Evolutionary conservation across 2,329 filamentous ascomycete species (phyloP), one percentile per base, ranked within the genome.

Genomic region (Botrytis sinoallii): DNA sequence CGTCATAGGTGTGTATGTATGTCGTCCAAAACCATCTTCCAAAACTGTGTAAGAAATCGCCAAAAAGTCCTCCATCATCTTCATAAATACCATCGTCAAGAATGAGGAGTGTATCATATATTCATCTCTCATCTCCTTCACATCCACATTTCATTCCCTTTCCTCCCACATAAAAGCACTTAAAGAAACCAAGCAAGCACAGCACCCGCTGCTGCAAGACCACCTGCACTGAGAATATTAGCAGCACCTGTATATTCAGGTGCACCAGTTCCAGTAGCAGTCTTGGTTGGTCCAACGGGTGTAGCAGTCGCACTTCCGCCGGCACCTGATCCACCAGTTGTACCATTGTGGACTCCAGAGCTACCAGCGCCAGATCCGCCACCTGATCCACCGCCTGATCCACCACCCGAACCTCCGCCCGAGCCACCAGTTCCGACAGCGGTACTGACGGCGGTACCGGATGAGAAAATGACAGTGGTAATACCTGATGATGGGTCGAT

Each of bases 261-360:
- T 8, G 71, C 61, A 0, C 63, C 71, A 16, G 40, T 60, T 48
- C 71, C 71, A 9, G 71, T 72, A 16, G 52, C 40, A 4, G 71
- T 72, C 18, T 44, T 59, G 9, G 29, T 76, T 38, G 68, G 78
- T 73, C 46, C 75, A 42, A 73, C 71, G 29, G 75, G 74, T 70
- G 75, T 74, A 7, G 59, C 66, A 0, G 75, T 74, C 40, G 76
- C 61, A 8, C 60, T 59, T 55, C 59, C 59, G 9, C 71, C 61
- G 52, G 73, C 60, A 18, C 55, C 65, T 2, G 59, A 59, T 12
- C 44, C 40, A 20, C 74, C 18, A 2, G 46, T 59, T n/a, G 74
- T 75, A 18, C 67, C 61, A 7, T 65, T 74, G 20, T 57, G 38
- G 5, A 57, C 46, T 25, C 60, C 38, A 16, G 57, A 57, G 70